These are phyloP conservation scores for Pyrus bretschneideri DNA, from an alignment of 306 rosid genomes.

Conservation along the genomic window DNA sequence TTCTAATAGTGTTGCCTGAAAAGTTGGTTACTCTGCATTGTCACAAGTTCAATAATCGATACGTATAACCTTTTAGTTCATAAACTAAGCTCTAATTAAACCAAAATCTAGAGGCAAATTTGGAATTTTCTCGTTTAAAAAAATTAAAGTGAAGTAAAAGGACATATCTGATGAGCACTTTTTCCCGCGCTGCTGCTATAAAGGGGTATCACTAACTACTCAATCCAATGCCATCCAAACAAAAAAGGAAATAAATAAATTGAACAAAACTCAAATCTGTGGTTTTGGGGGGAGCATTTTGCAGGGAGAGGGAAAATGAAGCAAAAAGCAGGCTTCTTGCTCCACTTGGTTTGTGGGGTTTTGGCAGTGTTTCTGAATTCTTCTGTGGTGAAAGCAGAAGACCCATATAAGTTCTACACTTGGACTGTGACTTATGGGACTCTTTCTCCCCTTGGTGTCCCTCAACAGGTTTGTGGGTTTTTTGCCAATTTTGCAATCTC, in stretches of 20 bases:
- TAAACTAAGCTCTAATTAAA: background rate
- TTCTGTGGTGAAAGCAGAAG: slow-evolving; percentile 62
- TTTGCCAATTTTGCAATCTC: slow-evolving; percentile 15
- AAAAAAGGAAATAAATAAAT: background rate
- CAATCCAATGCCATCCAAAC: background rate
- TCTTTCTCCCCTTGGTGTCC: slow-evolving; percentile 64
- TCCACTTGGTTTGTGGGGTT: slow-evolving; percentile 33
- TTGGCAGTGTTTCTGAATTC: slow-evolving; percentile 27
- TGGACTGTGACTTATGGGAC: slow-evolving; percentile 94
- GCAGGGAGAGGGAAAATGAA: slow-evolving; percentile 38
- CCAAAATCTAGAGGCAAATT: background rate
- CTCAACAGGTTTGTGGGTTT: slow-evolving; percentile 65
- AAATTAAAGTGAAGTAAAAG: background rate
- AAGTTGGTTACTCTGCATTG: background rate
- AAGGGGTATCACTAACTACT: slow-evolving; percentile 13
- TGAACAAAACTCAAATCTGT: background rate
- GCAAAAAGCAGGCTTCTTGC: slow-evolving; percentile 30
- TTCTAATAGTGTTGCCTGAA: too few species aligned
- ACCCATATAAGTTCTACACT: slow-evolving; percentile 63
- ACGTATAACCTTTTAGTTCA: background rate
- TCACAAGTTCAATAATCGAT: background rate
- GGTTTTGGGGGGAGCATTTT: slow-evolving; percentile 14
- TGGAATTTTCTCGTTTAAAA: background rate
- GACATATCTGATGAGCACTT: background rate
- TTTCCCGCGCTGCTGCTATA: slow-evolving; percentile 40